phyloP scores from a whole-genome alignment of 2,329 filamentous ascomycete species.

The Fusarium phyllophilum region DNA sequence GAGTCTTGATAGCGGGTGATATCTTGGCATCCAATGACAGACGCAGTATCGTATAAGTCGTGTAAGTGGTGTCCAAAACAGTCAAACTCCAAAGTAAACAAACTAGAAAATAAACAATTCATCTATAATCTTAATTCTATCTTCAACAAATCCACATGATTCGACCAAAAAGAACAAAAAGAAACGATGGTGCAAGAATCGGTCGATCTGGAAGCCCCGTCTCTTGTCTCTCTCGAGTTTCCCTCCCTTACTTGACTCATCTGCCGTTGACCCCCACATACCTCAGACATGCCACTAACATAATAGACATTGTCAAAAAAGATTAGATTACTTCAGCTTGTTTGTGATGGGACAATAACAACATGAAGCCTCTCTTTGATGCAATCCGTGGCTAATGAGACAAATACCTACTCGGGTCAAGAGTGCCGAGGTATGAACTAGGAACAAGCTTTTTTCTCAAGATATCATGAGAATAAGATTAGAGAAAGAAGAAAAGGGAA shows the following conservation, averaged over 20 bases:
- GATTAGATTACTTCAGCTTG: neutral
- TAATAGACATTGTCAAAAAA: slow-evolving; percentile 10
- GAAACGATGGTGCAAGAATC: slow-evolving; percentile 7
- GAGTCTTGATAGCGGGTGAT: neutral
- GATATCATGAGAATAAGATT: neutral
- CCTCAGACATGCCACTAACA: neutral
- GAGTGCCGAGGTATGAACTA: neutral
- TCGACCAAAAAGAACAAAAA: neutral
- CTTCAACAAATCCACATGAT: neutral
- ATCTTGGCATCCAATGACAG: neutral
- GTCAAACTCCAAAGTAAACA: neutral
- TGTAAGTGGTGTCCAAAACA: neutral
- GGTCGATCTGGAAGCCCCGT: slow-evolving; percentile 21
- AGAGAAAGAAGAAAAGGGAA: neutral
- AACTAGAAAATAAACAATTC: neutral
- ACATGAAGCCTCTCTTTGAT: slow-evolving; percentile 13
- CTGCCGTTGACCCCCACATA: neutral
- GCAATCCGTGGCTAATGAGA: slow-evolving; percentile 4
- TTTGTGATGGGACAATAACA: slow-evolving; percentile 7
- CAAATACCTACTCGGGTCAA: neutral
- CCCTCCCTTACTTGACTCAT: slow-evolving; percentile 21
- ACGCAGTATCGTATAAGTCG: no score
- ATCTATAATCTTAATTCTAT: neutral
- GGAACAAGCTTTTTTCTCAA: neutral
- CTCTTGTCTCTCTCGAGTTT: neutral